A percentile compares a stretch with the other conserved stretches of the same genome.
These are phyloP conservation scores for Acanthamoeba triangularis DNA, from an alignment of 208 protist species.

Conservation along the genomic window DNA sequence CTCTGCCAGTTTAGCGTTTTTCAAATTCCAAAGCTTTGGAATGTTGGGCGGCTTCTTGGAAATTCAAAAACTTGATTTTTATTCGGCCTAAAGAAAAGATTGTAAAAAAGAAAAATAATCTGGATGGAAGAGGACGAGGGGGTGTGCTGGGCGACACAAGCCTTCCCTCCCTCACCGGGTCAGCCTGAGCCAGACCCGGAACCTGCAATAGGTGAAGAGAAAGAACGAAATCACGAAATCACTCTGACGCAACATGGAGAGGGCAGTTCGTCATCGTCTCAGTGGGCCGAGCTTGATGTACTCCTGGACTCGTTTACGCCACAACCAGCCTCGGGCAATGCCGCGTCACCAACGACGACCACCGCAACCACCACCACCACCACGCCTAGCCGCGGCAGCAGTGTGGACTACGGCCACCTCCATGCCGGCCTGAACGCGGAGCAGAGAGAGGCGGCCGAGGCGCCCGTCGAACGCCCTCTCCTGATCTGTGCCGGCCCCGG, in stretches of 20 bases:
- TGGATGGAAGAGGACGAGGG: background rate
- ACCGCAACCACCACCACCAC: background rate
- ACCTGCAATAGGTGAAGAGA: background rate
- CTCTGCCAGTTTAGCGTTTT: background rate
- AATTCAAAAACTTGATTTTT: background rate
- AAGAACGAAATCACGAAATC: too few species aligned
- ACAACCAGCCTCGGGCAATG: too few species aligned
- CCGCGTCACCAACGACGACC: too few species aligned
- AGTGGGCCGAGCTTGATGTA: background rate
- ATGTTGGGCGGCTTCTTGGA: too few species aligned
- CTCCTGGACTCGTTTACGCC: background rate
- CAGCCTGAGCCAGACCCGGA: background rate
- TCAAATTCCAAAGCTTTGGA: background rate
- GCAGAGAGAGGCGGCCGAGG: background rate
- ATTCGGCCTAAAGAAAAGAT: background rate
- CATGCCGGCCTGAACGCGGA: background rate
- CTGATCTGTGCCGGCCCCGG: slow-evolving; percentile 74
- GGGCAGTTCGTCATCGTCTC: background rate
- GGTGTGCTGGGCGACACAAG: background rate
- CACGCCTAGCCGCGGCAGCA: background rate
- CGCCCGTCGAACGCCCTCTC: slow-evolving; percentile 11
- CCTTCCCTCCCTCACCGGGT: background rate
- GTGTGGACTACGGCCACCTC: background rate
- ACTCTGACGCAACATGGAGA: background rate
- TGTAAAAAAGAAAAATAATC: background rate